These are phyloP conservation scores for Pleurozium schreberi DNA, from an alignment of 225 moss, liverwort and hornwort genomes.

Conservation along the genomic window DNA sequence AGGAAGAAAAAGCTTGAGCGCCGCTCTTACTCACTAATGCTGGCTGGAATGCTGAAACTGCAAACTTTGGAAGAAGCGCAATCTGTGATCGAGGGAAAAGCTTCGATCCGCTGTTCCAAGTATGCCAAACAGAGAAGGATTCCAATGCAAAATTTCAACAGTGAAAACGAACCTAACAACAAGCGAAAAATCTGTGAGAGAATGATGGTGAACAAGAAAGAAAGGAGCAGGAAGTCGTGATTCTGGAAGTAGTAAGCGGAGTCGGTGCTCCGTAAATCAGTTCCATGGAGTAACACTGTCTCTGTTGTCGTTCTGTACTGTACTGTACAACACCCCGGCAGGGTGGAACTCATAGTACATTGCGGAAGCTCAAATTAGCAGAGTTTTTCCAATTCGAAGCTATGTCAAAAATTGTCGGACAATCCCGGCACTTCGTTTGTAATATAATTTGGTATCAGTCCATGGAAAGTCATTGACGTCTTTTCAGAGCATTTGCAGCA, in stretches of 20 bases:
- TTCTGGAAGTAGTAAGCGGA: not conserved
- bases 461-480: not conserved
- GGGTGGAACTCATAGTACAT: conserved; percentile 1
- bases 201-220: not conserved
- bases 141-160: not conserved
- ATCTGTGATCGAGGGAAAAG: not conserved
- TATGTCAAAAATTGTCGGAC: not conserved
- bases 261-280: not conserved
- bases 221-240: not conserved
- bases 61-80: not conserved
- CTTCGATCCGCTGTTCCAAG: not conserved
- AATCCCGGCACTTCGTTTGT: not conserved
- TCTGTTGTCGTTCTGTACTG: not conserved
- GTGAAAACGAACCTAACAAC: not conserved
- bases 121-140: not conserved
- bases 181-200: not conserved
- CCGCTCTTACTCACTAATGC: not conserved
- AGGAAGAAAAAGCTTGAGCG: not conserved
- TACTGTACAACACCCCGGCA: conserved; percentile 7
- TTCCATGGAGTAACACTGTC: not conserved
- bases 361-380: not conserved
- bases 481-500: not conserved
- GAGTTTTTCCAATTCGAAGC: not conserved
- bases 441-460: not conserved
- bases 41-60: not conserved